Conservation (phyloP, 2,329 filamentous ascomycete species). For the Pseudogymnoascus sp. region DNA sequence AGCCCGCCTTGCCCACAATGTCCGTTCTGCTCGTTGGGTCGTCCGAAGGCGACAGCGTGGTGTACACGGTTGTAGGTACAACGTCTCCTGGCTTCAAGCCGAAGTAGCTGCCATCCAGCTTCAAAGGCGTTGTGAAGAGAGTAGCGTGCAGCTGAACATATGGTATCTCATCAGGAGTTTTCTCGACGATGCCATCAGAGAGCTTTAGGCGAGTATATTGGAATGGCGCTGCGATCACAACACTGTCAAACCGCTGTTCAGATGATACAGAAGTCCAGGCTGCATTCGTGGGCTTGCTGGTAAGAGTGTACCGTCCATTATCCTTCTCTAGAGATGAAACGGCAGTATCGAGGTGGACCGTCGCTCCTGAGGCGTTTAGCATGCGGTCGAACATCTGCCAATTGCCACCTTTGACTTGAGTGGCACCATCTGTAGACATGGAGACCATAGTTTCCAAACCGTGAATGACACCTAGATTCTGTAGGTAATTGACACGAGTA, state of each 20-base stretch:
- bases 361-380: constrained; percentile 56
- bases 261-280: neutral
- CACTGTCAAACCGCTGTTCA: constrained; percentile 56
- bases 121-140: constrained; percentile 70
- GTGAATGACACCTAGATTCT: constrained; percentile 79
- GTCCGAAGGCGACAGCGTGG: constrained; percentile 53
- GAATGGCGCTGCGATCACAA: constrained; percentile 75
- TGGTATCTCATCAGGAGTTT: constrained; percentile 66
- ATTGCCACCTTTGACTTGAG: constrained; percentile 75
- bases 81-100: constrained; percentile 48
- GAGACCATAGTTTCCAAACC: constrained; percentile 83
- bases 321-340: constrained; percentile 53
- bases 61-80: constrained; percentile 71
- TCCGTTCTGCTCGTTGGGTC: constrained; percentile 36
- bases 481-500: constrained; percentile 90
- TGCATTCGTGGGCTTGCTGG: constrained; percentile 19
- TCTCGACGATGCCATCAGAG: constrained; percentile 59
- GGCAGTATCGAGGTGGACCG: constrained; percentile 56
- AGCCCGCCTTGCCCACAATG: constrained; percentile 65
- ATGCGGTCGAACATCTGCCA: constrained; percentile 90
- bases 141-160: constrained; percentile 87
- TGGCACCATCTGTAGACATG: constrained; percentile 79
- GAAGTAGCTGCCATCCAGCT: constrained; percentile 68
- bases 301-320: constrained; percentile 42
- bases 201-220: constrained; percentile 68